Percentiles rank a stretch among this genome's conserved stretches.
Evolutionary conservation across 148 eudicot genomes (phyloP).

Genomic region (Heliamphora exappendiculata): DNA sequence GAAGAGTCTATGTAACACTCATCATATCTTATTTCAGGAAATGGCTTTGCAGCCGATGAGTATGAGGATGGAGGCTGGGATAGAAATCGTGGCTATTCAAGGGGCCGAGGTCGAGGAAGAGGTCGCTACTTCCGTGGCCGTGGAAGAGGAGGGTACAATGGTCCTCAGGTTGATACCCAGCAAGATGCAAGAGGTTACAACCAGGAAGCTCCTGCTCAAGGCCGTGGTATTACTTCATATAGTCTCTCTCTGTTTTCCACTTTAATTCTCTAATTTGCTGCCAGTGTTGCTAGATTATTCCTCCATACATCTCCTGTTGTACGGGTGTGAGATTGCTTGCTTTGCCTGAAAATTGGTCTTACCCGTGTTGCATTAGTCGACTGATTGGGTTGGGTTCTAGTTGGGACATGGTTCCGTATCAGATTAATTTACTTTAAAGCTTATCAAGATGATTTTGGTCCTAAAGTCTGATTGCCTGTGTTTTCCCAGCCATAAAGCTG

Average conservation of each 20-base stretch:
- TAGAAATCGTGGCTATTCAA: constrained; percentile 47
- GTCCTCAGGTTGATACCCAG: constrained; percentile 45
- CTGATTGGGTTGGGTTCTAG: background rate
- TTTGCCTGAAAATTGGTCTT: background rate
- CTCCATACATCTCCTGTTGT: background rate
- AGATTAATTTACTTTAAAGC: background rate
- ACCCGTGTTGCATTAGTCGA: background rate
- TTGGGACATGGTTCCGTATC: background rate
- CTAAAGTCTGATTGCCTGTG: background rate
- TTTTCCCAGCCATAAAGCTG: background rate
- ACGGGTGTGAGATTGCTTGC: background rate
- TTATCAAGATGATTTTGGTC: background rate
- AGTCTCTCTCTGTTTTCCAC: background rate
- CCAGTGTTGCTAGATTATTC: background rate
- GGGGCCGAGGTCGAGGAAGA: constrained; percentile 83
- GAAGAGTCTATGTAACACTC: too few species aligned
- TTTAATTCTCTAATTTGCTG: background rate
- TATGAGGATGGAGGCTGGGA: constrained; percentile 90
- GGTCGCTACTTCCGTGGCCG: constrained; percentile 67
- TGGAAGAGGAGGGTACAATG: constrained; percentile 65
- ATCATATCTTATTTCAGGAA: constrained; percentile 36
- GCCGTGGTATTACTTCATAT: constrained; percentile 38
- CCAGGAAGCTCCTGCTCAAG: constrained; percentile 42
- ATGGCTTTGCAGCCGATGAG: constrained; percentile 54
- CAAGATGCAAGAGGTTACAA: constrained; percentile 50